phyloP scores from a whole-genome alignment of 164 flowering plant genomes.

The Echeveria elegans region DNA sequence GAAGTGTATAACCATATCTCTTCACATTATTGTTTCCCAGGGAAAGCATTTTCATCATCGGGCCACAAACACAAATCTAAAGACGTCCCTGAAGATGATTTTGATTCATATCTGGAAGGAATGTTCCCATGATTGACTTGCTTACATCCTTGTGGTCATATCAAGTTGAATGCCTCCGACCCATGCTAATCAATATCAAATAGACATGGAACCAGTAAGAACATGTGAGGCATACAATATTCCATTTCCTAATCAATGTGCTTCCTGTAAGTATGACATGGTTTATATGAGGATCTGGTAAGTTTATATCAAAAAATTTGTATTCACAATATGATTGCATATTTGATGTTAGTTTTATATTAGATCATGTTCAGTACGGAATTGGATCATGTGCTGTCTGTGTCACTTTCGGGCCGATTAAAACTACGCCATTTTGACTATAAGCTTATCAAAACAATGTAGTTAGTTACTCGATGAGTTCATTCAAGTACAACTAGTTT shows the following conservation, averaged over 20 bases:
- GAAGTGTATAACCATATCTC: neutral
- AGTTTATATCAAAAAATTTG: no score
- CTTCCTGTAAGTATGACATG: neutral
- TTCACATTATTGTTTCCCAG: neutral
- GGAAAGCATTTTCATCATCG: neutral
- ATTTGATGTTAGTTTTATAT: no score
- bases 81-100: neutral
- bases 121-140: slow-evolving; percentile 7
- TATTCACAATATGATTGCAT: no score
- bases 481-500: no score
- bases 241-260: neutral
- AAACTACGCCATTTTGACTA: no score
- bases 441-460: no score
- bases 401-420: no score
- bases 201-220: neutral
- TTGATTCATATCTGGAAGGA: slow-evolving; percentile 4
- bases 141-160: neutral
- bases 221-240: neutral
- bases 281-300: no score
- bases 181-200: neutral
- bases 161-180: neutral
- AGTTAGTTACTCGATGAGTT: no score
- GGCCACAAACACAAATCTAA: neutral
- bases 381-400: no score
- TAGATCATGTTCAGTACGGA: no score